Conservation (phyloP, 495 filamentous ascomycete genomes). For the Penicillium daleae region DNA sequence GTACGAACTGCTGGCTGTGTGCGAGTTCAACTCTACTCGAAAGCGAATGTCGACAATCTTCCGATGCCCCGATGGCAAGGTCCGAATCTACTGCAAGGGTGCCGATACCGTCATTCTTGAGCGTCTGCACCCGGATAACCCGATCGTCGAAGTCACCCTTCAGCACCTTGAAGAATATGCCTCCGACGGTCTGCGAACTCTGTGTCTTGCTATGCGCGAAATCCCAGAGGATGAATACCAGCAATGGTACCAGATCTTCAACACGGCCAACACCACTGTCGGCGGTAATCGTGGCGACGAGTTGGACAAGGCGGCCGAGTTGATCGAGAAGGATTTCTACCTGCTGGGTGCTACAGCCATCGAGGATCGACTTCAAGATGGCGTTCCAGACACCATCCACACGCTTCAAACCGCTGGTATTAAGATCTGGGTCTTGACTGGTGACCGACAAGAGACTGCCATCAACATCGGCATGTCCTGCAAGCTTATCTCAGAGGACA, state of each 20-base stretch:
- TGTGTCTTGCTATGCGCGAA: constrained; percentile 95
- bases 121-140: constrained; percentile 76
- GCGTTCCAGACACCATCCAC: constrained; percentile 98
- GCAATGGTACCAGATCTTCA: constrained; percentile 85
- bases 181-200: constrained; percentile 90
- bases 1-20: constrained; percentile 92
- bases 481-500: constrained; percentile 97
- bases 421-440: constrained; percentile 98
- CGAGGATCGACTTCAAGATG: constrained; percentile 95
- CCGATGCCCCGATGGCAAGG: constrained; percentile 93
- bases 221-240: constrained; percentile 87
- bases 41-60: constrained; percentile 99
- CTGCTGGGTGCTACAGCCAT: constrained; percentile 96
- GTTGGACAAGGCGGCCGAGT: constrained; percentile 93
- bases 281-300: constrained; percentile 91
- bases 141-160: constrained; percentile 82
- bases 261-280: constrained; percentile 89
- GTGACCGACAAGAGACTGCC: constrained; percentile 97
- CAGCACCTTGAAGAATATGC: constrained; percentile 98
- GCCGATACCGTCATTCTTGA: constrained; percentile 98
- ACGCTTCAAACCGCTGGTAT: constrained; percentile 96
- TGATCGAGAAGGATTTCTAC: constrained; percentile 90
- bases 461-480: constrained; percentile 99
- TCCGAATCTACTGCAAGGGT: constrained; percentile 92
- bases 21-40: constrained; percentile 97